Evolutionary conservation across 495 filamentous ascomycete species (phyloP).

Genomic region (Trichoderma parareesei): DNA sequence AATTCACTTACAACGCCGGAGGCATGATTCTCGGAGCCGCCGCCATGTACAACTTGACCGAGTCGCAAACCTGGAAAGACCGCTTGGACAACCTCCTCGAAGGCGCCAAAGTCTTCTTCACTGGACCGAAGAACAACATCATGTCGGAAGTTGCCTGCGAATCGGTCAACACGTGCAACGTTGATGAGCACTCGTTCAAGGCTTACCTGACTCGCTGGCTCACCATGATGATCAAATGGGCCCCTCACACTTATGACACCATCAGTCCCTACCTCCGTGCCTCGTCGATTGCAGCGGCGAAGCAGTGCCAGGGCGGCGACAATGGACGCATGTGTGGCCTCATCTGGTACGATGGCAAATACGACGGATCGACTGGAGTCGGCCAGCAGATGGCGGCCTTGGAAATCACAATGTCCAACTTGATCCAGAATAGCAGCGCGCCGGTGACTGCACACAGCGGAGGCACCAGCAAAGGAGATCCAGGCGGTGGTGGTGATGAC

Average conservation of each 20-base stretch:
- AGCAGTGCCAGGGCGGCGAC: slow-evolving; percentile 50
- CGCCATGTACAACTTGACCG: slow-evolving; percentile 59
- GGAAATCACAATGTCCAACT: slow-evolving; percentile 54
- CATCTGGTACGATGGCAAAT: slow-evolving; percentile 48
- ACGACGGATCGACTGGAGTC: slow-evolving; percentile 52
- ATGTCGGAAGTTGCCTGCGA: slow-evolving; percentile 73
- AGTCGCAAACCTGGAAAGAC: slow-evolving; percentile 40
- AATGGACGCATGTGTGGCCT: slow-evolving; percentile 62
- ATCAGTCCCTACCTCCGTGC: slow-evolving; percentile 56
- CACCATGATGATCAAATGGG: slow-evolving; percentile 60
- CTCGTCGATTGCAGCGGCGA: slow-evolving; percentile 58
- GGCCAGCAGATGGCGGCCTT: slow-evolving; percentile 68
- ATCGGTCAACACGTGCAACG: slow-evolving; percentile 49
- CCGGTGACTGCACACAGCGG: slow-evolving; percentile 61
- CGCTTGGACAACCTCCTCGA: slow-evolving; percentile 46
- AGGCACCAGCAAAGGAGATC: slow-evolving; percentile 68
- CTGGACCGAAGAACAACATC: slow-evolving; percentile 34
- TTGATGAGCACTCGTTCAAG: slow-evolving; percentile 75
- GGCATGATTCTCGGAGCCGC: slow-evolving; percentile 63
- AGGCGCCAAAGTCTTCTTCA: slow-evolving; percentile 46
- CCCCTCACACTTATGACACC: slow-evolving; percentile 41
- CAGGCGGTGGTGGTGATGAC: slow-evolving; percentile 50
- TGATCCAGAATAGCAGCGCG: slow-evolving; percentile 34
- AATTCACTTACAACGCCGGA: slow-evolving; percentile 67
- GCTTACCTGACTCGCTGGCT: slow-evolving; percentile 72